Evolutionary conservation across 129 eudicot genomes (phyloP).

Genomic region (Centella asiatica): DNA sequence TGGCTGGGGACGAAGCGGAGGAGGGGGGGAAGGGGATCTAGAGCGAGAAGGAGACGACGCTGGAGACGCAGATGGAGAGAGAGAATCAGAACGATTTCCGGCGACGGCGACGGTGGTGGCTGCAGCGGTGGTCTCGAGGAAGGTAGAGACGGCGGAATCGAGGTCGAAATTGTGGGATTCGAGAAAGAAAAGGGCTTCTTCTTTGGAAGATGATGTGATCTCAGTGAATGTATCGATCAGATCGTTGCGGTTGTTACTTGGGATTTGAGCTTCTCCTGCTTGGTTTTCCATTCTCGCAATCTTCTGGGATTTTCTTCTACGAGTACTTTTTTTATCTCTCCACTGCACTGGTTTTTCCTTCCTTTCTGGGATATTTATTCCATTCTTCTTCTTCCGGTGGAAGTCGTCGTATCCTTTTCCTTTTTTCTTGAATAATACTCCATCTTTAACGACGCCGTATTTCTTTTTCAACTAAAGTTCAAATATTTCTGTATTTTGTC

Average conservation of each 20-base stretch:
- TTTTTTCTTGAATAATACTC: no score
- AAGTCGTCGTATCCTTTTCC: no score
- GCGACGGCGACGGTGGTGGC: slow-evolving; percentile 16
- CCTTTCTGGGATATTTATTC: background rate
- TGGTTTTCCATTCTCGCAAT: slow-evolving; percentile 33
- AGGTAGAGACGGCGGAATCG: slow-evolving; percentile 69
- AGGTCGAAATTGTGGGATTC: slow-evolving; percentile 65
- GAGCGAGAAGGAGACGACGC: slow-evolving; percentile 53
- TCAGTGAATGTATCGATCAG: slow-evolving; percentile 37
- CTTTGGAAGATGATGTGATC: slow-evolving; percentile 41
- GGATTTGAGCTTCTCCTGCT: slow-evolving; percentile 14
- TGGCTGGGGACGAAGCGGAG: slow-evolving; percentile 29
- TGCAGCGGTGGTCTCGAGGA: slow-evolving; percentile 40
- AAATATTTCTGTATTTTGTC: no score
- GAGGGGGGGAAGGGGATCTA: slow-evolving; percentile 58
- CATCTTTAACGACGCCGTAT: no score
- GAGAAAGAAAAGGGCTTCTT: slow-evolving; percentile 61
- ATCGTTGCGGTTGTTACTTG: background rate
- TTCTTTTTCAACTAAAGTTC: no score
- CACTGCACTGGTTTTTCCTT: background rate
- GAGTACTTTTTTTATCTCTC: no score
- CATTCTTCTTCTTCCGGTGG: no score
- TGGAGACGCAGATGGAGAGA: slow-evolving; percentile 21
- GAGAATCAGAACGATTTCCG: slow-evolving; percentile 6
- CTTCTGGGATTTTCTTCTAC: background rate